Percentiles rank a stretch among this genome's conserved stretches.
phyloP scores from a whole-genome alignment of 345 rosid species.

The Gossypium sturtianum region DNA sequence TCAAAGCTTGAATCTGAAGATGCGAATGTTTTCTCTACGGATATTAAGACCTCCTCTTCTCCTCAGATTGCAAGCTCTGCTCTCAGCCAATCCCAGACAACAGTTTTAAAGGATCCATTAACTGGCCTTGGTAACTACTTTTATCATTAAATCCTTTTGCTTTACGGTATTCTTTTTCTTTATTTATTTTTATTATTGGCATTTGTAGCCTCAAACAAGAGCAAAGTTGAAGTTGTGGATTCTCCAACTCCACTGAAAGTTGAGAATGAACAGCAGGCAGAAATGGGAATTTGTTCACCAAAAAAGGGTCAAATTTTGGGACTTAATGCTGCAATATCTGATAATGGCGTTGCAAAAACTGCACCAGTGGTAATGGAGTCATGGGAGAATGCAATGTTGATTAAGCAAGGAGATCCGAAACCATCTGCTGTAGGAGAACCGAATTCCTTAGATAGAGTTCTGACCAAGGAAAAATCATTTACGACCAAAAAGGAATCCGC shows the following conservation, averaged over 20 bases:
- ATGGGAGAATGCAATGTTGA: slow-evolving; percentile 8
- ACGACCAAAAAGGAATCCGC: slow-evolving; percentile 10
- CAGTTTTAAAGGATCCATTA: slow-evolving; percentile 15
- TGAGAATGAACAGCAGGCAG: slow-evolving; percentile 13
- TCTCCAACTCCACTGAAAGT: slow-evolving; percentile 16
- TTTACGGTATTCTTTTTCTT: background rate
- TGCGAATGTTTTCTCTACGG: slow-evolving; percentile 4
- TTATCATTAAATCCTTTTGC: background rate
- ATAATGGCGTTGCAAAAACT: slow-evolving; percentile 13
- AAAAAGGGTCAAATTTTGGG: slow-evolving; percentile 7
- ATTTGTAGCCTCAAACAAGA: slow-evolving; percentile 32
- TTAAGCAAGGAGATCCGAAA: slow-evolving; percentile 20
- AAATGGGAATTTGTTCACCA: slow-evolving; percentile 14
- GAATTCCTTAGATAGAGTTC: slow-evolving; percentile 8
- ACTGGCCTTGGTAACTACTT: slow-evolving; percentile 11
- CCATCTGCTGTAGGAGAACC: slow-evolving; percentile 19
- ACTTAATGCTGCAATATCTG: background rate
- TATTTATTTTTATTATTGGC: background rate
- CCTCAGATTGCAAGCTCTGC: slow-evolving; percentile 5
- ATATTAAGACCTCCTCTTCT: slow-evolving; percentile 8
- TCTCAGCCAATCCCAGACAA: background rate
- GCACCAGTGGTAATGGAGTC: slow-evolving; percentile 13
- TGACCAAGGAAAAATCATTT: slow-evolving; percentile 10
- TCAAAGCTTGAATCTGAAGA: slow-evolving; percentile 24
- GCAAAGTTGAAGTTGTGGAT: slow-evolving; percentile 24